phyloP scores from a whole-genome alignment of 371 early-diverging fungal species.

The Lichtheimia corymbifera region DNA sequence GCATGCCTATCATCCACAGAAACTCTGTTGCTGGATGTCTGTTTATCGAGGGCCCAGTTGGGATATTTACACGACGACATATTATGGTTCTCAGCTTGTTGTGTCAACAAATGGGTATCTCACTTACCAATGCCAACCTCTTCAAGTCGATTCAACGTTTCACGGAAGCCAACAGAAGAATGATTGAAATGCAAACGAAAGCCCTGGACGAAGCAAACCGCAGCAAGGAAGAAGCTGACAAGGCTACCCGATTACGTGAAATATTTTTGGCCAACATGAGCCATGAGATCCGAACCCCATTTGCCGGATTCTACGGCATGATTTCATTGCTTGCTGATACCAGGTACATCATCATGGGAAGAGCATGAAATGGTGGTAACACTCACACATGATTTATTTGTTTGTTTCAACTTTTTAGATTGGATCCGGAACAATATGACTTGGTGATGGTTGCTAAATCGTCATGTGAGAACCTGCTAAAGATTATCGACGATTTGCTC shows the following conservation, averaged over 20 bases:
- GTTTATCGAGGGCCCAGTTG: conserved; percentile 55
- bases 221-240: conserved; percentile 46
- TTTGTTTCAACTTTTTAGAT: conserved; percentile 1
- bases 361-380: not conserved
- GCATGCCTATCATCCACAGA: conserved; percentile 59
- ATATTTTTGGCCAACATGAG: conserved; percentile 66
- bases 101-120: conserved; percentile 63
- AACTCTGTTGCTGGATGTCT: conserved; percentile 49
- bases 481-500: conserved; percentile 65
- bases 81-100: conserved; percentile 56
- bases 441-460: conserved; percentile 61
- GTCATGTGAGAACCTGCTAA: conserved; percentile 57
- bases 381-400: not conserved
- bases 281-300: conserved; percentile 56
- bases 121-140: conserved; percentile 57
- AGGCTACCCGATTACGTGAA: conserved; percentile 44
- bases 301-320: conserved; percentile 64
- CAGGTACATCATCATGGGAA: conserved; percentile 5
- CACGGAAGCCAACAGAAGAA: conserved; percentile 39
- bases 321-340: conserved; percentile 58
- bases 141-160: conserved; percentile 51
- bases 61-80: conserved; percentile 58
- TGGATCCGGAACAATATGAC: conserved; percentile 59
- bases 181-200: conserved; percentile 49
- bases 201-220: conserved; percentile 42